A percentile compares a stretch with the other conserved stretches of the same genome.
phyloP scores from a whole-genome alignment of 2,329 filamentous ascomycete species.

The Pseudogymnoascus sp. region DNA sequence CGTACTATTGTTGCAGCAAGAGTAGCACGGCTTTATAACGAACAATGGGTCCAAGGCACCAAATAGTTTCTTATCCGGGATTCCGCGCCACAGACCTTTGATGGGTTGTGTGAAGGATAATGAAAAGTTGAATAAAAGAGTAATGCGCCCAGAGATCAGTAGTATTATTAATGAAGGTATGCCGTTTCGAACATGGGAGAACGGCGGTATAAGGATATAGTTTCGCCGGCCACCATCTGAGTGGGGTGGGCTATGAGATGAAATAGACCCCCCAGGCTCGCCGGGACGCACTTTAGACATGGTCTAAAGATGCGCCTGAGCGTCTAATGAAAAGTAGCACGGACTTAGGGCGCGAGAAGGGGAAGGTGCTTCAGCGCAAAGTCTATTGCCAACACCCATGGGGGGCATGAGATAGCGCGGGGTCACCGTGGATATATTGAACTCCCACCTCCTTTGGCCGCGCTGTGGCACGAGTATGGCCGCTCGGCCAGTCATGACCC shows the following conservation, averaged over 20 bases:
- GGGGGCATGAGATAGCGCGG: neutral
- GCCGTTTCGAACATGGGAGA: constrained; percentile 2
- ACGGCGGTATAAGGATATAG: constrained; percentile 7
- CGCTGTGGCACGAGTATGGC: neutral
- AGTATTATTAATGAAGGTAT: neutral
- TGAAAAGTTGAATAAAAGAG: neutral
- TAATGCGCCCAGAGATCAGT: neutral
- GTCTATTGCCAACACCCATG: neutral
- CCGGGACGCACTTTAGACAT: neutral
- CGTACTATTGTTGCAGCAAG: neutral
- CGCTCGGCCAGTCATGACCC: neutral
- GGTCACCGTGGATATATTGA: neutral
- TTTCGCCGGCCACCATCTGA: neutral
- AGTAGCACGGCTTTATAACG: neutral
- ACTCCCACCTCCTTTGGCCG: neutral
- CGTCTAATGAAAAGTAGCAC: neutral
- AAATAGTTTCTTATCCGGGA: neutral
- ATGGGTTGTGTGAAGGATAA: neutral
- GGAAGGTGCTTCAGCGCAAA: neutral
- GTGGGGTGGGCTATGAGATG: neutral
- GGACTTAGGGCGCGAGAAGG: neutral
- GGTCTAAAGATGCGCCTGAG: neutral
- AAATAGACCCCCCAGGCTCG: neutral
- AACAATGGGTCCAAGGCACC: neutral
- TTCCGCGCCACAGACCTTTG: neutral